These are phyloP conservation scores for Cryomyces antarcticus DNA, from an alignment of 495 filamentous ascomycete species.

Conservation along the genomic window DNA sequence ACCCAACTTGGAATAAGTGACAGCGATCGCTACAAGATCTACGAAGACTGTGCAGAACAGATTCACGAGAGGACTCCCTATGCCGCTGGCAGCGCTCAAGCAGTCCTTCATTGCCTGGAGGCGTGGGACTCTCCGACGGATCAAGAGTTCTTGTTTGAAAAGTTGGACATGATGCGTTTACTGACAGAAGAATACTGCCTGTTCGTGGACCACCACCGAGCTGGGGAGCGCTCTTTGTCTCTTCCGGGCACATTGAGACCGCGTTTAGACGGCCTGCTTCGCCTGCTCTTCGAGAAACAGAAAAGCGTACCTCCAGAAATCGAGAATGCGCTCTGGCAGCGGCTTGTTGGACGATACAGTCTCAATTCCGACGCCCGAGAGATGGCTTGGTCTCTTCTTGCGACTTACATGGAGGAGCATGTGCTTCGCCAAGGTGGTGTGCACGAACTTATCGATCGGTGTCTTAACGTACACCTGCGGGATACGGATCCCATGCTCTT, in stretches of 20 bases:
- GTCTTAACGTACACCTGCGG: conserved; percentile 46
- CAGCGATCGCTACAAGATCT: conserved; percentile 8
- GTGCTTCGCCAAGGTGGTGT: no score
- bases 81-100: background rate
- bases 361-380: conserved; percentile 34
- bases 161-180: background rate
- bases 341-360: conserved; percentile 40
- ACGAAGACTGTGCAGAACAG: conserved; percentile 4
- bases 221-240: background rate
- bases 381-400: conserved; percentile 29
- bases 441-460: conserved; percentile 31
- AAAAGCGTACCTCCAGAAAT: conserved; percentile 22
- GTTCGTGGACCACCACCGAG: background rate
- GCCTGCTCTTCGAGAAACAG: background rate
- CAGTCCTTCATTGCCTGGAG: background rate
- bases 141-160: background rate
- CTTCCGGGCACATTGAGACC: no score
- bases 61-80: conserved; percentile 3
- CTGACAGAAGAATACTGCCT: background rate
- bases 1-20: background rate
- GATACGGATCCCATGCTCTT: conserved; percentile 40
- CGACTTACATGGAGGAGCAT: background rate
- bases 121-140: background rate
- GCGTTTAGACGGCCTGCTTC: background rate
- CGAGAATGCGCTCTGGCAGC: conserved; percentile 42